phyloP scores from a whole-genome alignment of 805 yeast species.

The Candida railenensis region DNA sequence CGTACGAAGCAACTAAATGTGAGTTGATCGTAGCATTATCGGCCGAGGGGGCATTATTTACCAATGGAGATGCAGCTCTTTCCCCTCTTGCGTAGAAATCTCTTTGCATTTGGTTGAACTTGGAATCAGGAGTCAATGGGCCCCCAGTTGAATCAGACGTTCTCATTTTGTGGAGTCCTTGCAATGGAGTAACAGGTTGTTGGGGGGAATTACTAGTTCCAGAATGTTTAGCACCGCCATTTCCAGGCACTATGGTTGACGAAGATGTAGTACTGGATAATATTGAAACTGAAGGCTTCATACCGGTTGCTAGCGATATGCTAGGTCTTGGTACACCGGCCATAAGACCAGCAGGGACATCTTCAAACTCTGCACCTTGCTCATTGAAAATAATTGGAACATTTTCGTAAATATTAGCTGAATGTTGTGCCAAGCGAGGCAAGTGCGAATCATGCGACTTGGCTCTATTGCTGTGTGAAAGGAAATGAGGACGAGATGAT shows the following conservation, averaged over 20 bases:
- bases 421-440: conserved; percentile 21
- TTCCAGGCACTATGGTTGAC: conserved; percentile 15
- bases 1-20: conserved; percentile 15
- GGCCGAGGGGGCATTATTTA: conserved; percentile 27
- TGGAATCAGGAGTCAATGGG: neutral
- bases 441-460: conserved; percentile 43
- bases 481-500: conserved; percentile 30
- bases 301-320: conserved; percentile 13
- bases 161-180: neutral
- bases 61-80: conserved; percentile 32
- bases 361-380: conserved; percentile 33
- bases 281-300: conserved; percentile 14
- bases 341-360: conserved; percentile 41
- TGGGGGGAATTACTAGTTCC: neutral
- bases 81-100: conserved; percentile 3
- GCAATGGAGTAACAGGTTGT: neutral
- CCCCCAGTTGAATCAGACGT: neutral
- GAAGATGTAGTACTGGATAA: conserved; percentile 15
- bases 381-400: conserved; percentile 33
- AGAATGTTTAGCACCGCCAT: too few species aligned
- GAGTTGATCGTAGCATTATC: conserved; percentile 21
- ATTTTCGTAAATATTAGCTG: conserved; percentile 14
- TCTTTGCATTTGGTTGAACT: conserved; percentile 2
- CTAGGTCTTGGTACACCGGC: conserved; percentile 26
- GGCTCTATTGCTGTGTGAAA: conserved; percentile 33